Conservation (phyloP, 768 basidiomycete species). For the Rhodotorula paludigena region DNA sequence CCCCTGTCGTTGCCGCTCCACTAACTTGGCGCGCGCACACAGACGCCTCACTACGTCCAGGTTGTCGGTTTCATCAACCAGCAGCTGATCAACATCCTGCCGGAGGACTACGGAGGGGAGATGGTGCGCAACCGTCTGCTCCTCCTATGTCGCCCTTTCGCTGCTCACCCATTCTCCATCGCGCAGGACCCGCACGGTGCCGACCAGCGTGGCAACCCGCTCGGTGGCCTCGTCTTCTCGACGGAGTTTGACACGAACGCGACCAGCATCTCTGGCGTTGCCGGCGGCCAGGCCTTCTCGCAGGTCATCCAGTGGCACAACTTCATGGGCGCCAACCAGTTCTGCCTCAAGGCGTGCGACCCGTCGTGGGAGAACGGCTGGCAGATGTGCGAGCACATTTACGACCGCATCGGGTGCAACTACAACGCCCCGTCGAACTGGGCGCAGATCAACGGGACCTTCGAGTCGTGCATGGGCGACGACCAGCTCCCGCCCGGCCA, state of each 20-base stretch:
- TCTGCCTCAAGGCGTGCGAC: slow-evolving; percentile 73
- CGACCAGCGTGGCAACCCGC: slow-evolving; percentile 64
- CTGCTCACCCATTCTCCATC: background rate
- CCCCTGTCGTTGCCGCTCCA: too few species aligned
- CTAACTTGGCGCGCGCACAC: rapidly evolving
- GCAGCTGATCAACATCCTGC: slow-evolving; percentile 54
- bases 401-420: slow-evolving; percentile 61
- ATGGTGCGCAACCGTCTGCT: slow-evolving; percentile 63
- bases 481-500: slow-evolving; percentile 54
- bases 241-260: slow-evolving; percentile 53
- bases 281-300: slow-evolving; percentile 33
- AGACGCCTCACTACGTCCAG: slow-evolving; percentile 51
- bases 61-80: slow-evolving; percentile 65
- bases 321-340: slow-evolving; percentile 63
- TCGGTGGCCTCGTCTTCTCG: slow-evolving; percentile 58
- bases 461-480: slow-evolving; percentile 65
- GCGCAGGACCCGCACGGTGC: slow-evolving; percentile 63
- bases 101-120: slow-evolving; percentile 66
- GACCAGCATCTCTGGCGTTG: slow-evolving; percentile 50
- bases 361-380: slow-evolving; percentile 52
- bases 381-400: slow-evolving; percentile 53
- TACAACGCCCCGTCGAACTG: slow-evolving; percentile 70
- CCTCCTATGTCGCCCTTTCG: slow-evolving; percentile 56
- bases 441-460: slow-evolving; percentile 53
- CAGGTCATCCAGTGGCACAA: slow-evolving; percentile 58